Percentiles rank a stretch among this genome's conserved stretches.
These are phyloP conservation scores for Globisporangium middletonii DNA, from an alignment of 352 stramenopile genomes.

Conservation along the genomic window DNA sequence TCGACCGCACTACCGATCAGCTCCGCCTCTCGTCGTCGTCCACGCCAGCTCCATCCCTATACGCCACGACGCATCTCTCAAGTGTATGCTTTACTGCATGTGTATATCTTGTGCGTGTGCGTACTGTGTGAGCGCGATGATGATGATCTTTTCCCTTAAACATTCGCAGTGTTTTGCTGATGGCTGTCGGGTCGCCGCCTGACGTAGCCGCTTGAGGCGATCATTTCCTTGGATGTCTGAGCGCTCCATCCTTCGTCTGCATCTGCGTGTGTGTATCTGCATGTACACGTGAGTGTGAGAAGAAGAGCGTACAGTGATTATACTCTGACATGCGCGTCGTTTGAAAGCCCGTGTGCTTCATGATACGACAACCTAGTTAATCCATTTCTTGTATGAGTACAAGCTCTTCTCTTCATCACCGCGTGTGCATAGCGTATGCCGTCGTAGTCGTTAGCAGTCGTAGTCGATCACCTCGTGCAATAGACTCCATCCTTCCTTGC, in stretches of 20 bases:
- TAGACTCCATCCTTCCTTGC: background rate
- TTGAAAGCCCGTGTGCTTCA: conserved; percentile 55
- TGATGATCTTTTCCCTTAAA: conserved; percentile 15
- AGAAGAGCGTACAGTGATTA: conserved; percentile 47
- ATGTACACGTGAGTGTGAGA: background rate
- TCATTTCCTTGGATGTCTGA: conserved; percentile 35
- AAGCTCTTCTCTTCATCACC: background rate
- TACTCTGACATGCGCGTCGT: conserved; percentile 75
- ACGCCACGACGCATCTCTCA: background rate
- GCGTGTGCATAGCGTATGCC: background rate
- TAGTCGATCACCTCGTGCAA: background rate
- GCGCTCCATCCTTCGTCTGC: background rate
- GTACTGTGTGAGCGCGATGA: background rate
- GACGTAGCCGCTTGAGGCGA: conserved; percentile 52
- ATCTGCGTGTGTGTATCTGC: background rate
- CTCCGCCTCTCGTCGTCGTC: too few species aligned
- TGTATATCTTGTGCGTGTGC: background rate
- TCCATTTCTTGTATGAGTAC: conserved; percentile 76
- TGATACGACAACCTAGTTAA: conserved; percentile 82
- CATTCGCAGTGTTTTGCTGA: conserved; percentile 83
- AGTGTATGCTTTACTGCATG: background rate
- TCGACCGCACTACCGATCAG: too few species aligned
- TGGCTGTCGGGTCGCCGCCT: conserved; percentile 55
- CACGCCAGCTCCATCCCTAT: too few species aligned
- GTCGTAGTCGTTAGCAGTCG: background rate